Evolutionary conservation across 169 alveolate genomes (phyloP), one percentile per base, ranked within the genome.

Genomic region (Cryptosporidium muris): DNA sequence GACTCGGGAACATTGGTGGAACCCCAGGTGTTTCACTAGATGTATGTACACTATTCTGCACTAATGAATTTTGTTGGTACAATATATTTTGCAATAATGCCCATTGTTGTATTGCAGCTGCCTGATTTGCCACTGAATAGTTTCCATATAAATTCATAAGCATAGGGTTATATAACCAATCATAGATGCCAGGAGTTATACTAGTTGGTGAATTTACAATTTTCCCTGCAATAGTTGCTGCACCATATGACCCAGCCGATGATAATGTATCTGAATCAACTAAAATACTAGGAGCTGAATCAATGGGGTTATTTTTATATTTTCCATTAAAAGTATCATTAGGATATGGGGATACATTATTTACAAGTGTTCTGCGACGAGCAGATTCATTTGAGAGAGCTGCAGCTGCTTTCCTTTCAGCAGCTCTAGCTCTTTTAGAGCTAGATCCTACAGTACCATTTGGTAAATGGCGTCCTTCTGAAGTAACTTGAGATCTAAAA

Each of bases 401-500:
- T 2, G 82, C 82, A 14, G 81, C 81, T 5, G 81, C 82, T 48
- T 74, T 74, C 48, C 74, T 74, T 36, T 74, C 85, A 4, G 85
- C 85, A 42, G 60, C 7, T n/a, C 85, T 53, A 16, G 85, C 85
- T 58, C 85, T 74, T 38, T 74, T 74, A 43, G 85, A 58, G 45
- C 85, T 38, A 8, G 85, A 74, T 1, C 85, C 85, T 9, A 74
- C 68, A 2, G 74, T 60, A 14, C 85, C 85, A 74, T 74, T 74
- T n/a, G 85, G 85, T 16, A 74, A 62, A 43, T 74, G 85, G 40
- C 85, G 85, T 1, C 85, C 85, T 74, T 74, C 85, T 1, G 85
- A 54, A 42, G 85, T 74, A 7, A 74, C 74, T 43, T 74, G 85
- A 6, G 85, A 74, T 42, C 85, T 56, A 51, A 74, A 74, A 5